Conservation (phyloP, 306 rosid genomes). For the Prinsepia uniflora region DNA sequence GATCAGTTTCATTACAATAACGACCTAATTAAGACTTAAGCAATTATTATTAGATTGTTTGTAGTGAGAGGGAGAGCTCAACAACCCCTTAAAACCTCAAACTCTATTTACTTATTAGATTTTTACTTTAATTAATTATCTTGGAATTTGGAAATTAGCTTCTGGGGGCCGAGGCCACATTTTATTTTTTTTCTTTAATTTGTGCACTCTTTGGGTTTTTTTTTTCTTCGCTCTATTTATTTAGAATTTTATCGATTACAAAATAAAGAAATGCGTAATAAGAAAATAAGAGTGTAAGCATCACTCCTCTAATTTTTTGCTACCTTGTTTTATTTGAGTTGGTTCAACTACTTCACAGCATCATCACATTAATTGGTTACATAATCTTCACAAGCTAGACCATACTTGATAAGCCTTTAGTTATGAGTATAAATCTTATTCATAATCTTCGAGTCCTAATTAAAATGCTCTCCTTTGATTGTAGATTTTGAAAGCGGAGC, state of each 20-base stretch:
- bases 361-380: neutral
- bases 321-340: constrained; percentile 3
- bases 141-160: neutral
- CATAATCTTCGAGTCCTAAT: too few relatives aligned
- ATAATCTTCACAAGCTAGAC: neutral
- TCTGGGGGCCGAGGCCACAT: neutral
- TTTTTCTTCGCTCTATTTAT: neutral
- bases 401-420: too few relatives aligned
- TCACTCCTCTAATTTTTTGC: too few relatives aligned
- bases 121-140: neutral
- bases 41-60: neutral
- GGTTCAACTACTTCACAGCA: constrained; percentile 13
- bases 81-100: neutral
- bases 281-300: too few relatives aligned
- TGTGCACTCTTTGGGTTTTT: neutral
- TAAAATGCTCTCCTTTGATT: too few relatives aligned
- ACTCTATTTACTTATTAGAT: too few relatives aligned
- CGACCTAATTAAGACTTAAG: constrained; percentile 7
- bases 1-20: neutral
- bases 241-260: too few relatives aligned
- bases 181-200: too few relatives aligned
- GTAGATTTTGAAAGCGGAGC: too few relatives aligned
- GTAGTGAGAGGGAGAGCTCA: constrained; percentile 5
- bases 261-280: too few relatives aligned
- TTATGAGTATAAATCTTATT: too few relatives aligned